Base-by-base conservation (phyloP, 2,329 filamentous ascomycete species). In the Catunica adiposa region DNA sequence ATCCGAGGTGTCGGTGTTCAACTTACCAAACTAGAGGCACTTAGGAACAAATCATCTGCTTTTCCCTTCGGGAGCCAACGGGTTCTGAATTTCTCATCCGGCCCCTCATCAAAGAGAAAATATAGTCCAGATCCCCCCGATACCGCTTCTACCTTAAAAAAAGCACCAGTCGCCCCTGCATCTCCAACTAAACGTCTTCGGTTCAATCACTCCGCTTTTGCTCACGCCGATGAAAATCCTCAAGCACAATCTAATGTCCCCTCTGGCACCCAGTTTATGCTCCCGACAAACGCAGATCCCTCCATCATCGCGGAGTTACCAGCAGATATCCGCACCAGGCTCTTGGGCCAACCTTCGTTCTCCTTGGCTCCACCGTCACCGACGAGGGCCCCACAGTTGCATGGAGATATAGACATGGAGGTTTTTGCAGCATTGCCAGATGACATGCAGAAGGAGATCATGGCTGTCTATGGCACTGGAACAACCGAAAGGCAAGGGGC, bases 1-100 rank as follows among this genome's bases (percentile, higher is more conserved):
- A 74, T 98, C n/a, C 79, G 92, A 63, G 92, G 92, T 0, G 73
- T 98, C 8, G 92, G 92, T 0, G 78, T 97, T 1, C 90, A 96
- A 65, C 85, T 97, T 80, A 92, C 89, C 14, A 96, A 89, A 66
- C 75, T 98, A 3, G 89, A 96, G 62, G 80, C 84, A 0, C 70
- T 92, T 62, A 94, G 86, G 63, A 26, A 17, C 5, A 64, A 69
- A 15, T 70, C 73, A 1, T 63, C 68, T 0, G 70, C 75, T n/a
- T 17, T 44, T 76, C 70, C 1, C 1, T 82, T 89, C 54, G 80
- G 85, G 59, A 94, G 88, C 63, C 90, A 97, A 66, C 83, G 78
- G 60, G 83, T 79, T 51, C 73, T 97, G 20, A 79, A 76, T 37
- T 96, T 96, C 70, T 82, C 80, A 55, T 65, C 71, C 6, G 52